A percentile compares a stretch with the other conserved stretches of the same genome.
phyloP scores from a whole-genome alignment of 2,329 filamentous ascomycete genomes.

The Penicillium sumatraense region DNA sequence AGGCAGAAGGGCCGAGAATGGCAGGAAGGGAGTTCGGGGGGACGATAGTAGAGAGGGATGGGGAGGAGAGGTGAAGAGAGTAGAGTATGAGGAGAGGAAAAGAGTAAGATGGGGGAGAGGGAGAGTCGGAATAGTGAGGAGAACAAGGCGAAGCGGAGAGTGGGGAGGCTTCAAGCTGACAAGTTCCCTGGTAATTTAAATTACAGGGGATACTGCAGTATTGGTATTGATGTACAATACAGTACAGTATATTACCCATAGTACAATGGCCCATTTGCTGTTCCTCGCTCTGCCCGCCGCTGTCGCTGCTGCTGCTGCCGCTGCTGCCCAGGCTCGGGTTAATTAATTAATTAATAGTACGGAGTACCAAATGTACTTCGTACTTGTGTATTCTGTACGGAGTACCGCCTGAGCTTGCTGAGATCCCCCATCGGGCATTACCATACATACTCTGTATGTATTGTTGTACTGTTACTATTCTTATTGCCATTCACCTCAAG shows the following conservation, averaged over 20 bases:
- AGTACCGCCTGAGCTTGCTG: too few species aligned
- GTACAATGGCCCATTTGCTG: too few species aligned
- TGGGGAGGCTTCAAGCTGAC: conserved; percentile 32
- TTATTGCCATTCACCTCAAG: not conserved
- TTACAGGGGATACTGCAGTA: not conserved
- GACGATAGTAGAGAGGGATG: too few species aligned
- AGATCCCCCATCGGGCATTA: not conserved
- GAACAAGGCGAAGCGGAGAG: conserved; percentile 30
- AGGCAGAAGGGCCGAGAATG: conserved; percentile 21
- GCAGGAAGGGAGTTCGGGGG: conserved; percentile 4
- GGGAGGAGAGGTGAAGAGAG: conserved; percentile 10
- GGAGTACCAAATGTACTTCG: not conserved
- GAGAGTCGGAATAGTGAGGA: conserved; percentile 16
- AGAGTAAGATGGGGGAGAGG: conserved; percentile 14
- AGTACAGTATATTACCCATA: not conserved
- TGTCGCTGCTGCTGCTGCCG: too few species aligned
- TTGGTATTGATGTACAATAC: not conserved
- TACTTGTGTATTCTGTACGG: too few species aligned
- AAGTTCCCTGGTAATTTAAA: conserved; percentile 18
- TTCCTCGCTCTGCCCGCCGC: too few species aligned
- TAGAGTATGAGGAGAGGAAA: conserved; percentile 5
- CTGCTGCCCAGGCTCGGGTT: too few species aligned
- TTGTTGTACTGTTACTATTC: not conserved
- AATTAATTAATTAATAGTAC: too few species aligned
- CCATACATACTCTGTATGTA: not conserved